phyloP scores from a whole-genome alignment of 345 rosid species.

The Sisymbrium altissimum region DNA sequence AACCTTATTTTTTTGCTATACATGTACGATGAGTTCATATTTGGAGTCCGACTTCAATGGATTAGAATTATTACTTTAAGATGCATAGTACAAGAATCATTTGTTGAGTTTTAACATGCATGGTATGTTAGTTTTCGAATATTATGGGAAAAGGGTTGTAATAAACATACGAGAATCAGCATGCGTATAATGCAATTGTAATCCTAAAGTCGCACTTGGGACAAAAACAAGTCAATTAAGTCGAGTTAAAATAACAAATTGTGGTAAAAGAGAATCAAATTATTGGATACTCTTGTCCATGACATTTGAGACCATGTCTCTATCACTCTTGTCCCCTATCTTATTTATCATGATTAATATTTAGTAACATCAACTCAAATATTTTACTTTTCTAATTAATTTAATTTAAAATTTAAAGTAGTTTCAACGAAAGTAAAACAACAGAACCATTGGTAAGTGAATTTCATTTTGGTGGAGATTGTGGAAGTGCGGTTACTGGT shows the following conservation, averaged over 20 bases:
- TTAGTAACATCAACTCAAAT: slow-evolving; percentile 29
- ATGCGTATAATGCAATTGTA: neutral
- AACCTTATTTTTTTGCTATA: neutral
- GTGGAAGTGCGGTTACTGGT: neutral
- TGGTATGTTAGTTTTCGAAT: neutral
- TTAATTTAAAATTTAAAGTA: neutral
- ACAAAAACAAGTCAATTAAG: slow-evolving; percentile 21
- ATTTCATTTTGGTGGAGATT: neutral
- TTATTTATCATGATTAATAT: slow-evolving; percentile 23
- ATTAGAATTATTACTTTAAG: neutral
- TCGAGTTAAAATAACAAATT: neutral
- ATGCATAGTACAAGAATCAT: neutral
- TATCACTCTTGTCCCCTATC: slow-evolving; percentile 38
- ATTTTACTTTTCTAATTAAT: slow-evolving; percentile 1
- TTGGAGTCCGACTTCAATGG: neutral
- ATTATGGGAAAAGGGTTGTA: neutral
- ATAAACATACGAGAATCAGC: neutral
- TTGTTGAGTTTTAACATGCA: neutral
- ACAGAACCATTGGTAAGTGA: neutral
- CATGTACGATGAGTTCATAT: slow-evolving; percentile 16
- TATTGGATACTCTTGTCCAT: slow-evolving; percentile 36
- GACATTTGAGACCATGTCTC: slow-evolving; percentile 33
- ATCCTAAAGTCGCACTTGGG: neutral
- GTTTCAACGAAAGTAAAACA: slow-evolving; percentile 10
- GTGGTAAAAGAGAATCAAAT: slow-evolving; percentile 27